Evolutionary conservation across 192 early-diverging fungal species (phyloP).

Genomic region (Coemansia sp.): DNA sequence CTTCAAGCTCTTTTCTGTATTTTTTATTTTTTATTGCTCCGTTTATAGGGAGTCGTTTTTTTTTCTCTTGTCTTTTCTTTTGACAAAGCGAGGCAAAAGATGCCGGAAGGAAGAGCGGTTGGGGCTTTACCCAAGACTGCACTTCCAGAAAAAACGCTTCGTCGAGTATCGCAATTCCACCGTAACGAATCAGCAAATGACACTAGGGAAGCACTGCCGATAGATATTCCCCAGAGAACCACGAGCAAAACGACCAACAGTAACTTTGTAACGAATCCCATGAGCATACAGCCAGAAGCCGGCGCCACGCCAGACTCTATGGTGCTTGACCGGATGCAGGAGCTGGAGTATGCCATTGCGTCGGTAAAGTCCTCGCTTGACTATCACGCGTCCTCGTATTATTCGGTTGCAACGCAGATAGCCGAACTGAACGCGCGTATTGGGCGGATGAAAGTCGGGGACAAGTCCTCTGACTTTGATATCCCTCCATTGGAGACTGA

Average conservation of each 20-base stretch:
- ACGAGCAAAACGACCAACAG: too few relatives aligned
- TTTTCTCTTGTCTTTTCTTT: too few relatives aligned
- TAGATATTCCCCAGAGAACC: too few relatives aligned
- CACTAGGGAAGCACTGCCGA: not conserved
- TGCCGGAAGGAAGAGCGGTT: too few relatives aligned
- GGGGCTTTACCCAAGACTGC: too few relatives aligned
- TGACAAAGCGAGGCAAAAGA: too few relatives aligned
- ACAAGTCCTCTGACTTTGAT: not conserved
- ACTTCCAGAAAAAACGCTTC: constrained; percentile 1
- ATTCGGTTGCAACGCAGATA: constrained; percentile 53
- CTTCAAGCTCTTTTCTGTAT: not conserved
- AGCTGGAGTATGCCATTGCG: constrained; percentile 39
- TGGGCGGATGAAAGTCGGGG: constrained; percentile 19
- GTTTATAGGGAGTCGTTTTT: too few relatives aligned
- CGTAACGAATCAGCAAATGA: not conserved
- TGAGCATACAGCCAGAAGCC: not conserved
- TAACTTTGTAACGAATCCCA: constrained; percentile 1
- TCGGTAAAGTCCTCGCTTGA: constrained; percentile 47
- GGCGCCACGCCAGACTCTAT: constrained; percentile 4
- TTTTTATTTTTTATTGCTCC: not conserved
- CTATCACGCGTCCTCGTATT: constrained; percentile 48
- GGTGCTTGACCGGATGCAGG: constrained; percentile 35
- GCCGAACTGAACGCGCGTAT: constrained; percentile 48
- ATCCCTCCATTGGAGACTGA: too few relatives aligned
- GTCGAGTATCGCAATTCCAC: constrained; percentile 5